Evolutionary conservation across 2,329 filamentous ascomycete species (phyloP), one percentile per base, ranked within the genome.

Genomic region (Sporothrix schenckii): DNA sequence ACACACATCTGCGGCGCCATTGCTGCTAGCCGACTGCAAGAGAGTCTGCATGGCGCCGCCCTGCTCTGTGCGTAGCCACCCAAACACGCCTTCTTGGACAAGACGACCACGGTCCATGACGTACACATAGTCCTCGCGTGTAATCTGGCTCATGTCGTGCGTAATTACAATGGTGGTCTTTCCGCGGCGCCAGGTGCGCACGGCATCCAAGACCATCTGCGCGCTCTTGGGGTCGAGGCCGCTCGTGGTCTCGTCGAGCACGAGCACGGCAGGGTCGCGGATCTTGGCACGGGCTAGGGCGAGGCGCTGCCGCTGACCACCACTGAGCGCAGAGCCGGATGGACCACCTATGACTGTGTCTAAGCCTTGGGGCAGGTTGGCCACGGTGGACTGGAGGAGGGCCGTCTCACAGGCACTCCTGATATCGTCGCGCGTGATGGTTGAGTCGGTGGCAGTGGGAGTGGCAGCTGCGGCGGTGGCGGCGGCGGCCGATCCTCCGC

Each of bases 161-260:
- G 95, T 97, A 75, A 98, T 94, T 74, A 98, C 88, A 67, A 98
- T 92, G 0, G 94, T 98, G 0, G 94, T 97, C 77, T 92, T 95
- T 0, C 87, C 90, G 49, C 81, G 82, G 27, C 95, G 86, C 94
- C 93, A 97, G 24, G 85, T 77, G 9, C 92, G 85, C 68, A 97
- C 90, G 0, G 89, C 87, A 54, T 91, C 87, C 84, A 97, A 90
- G 50, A 97, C 86, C 14, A 89, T 79, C 0, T 81, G 81, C 72
- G 90, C 86, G 70, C 86, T 94, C 11, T 86, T 83, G n/a, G 89
- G 87, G 75, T 98, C 94, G 11, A 98, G 82, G 0, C 92, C 92
- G 78, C 92, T 95, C 0, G 93, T 97, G 0, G 92, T 88, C 77
- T 98, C 95, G 74, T 98, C 94, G 3, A 98, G 83, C 34, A 98